Percentiles rank a stretch among this genome's conserved stretches.
Conservation (phyloP, 1,284 basidiomycete genomes). For the Microbotryum silenes-acaulis region DNA sequence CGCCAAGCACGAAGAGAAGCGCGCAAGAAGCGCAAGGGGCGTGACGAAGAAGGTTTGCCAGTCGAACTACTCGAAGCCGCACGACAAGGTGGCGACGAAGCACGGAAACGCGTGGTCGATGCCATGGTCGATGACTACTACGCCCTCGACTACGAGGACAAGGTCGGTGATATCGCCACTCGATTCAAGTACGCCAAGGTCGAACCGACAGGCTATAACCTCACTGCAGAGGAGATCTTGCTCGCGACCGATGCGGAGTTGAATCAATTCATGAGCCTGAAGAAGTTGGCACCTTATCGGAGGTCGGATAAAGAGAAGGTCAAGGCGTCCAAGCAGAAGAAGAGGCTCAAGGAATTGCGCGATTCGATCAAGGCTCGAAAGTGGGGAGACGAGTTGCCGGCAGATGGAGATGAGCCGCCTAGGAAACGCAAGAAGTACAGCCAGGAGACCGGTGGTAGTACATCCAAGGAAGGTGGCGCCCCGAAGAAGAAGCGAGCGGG, state of each 20-base stretch:
- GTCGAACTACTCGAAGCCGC: conserved; percentile 22
- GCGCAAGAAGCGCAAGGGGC: conserved; percentile 59
- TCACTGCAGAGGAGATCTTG: conserved; percentile 80
- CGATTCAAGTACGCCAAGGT: conserved; percentile 86
- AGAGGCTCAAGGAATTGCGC: conserved; percentile 68
- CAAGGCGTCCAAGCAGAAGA: conserved; percentile 54
- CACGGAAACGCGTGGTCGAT: conserved; percentile 50
- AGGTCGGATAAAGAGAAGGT: conserved; percentile 44
- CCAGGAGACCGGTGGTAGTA: background rate
- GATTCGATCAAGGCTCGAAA: conserved; percentile 47
- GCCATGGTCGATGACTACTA: conserved; percentile 87
- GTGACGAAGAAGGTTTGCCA: conserved; percentile 31
- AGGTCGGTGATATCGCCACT: conserved; percentile 84
- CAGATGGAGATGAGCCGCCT: conserved; percentile 30
- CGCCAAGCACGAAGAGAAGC: conserved; percentile 3
- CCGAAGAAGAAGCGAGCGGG: conserved; percentile 44
- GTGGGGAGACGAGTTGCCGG: conserved; percentile 44
- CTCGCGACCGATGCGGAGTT: conserved; percentile 87
- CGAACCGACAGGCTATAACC: conserved; percentile 58
- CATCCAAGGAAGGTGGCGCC: conserved; percentile 14
- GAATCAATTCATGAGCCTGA: conserved; percentile 80
- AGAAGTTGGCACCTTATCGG: conserved; percentile 87
- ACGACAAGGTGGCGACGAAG: conserved; percentile 38
- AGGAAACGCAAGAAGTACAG: conserved; percentile 20
- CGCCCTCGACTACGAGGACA: conserved; percentile 87